Evolutionary conservation across 768 basidiomycete genomes (phyloP).

Genomic region (Tubosaeta sp.): DNA sequence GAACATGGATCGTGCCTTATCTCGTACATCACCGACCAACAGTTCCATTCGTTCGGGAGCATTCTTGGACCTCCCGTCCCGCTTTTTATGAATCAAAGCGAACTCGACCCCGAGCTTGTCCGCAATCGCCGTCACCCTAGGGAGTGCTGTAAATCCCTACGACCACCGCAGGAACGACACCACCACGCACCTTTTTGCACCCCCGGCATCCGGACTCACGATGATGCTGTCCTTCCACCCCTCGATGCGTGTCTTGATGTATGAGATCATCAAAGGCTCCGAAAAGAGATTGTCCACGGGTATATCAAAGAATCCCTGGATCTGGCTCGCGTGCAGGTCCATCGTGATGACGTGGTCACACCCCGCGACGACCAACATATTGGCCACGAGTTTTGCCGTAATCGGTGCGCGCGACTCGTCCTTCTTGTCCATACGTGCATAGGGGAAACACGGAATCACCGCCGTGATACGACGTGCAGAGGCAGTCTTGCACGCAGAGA

Average conservation of each 20-base stretch:
- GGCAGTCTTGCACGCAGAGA: slow-evolving; percentile 96
- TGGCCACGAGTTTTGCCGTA: slow-evolving; percentile 96
- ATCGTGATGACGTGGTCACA: slow-evolving; percentile 99
- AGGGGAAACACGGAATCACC: slow-evolving; percentile 97
- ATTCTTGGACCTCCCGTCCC: slow-evolving; percentile 60
- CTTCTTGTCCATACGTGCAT: slow-evolving; percentile 97
- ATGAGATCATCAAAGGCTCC: slow-evolving; percentile 91
- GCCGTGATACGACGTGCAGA: slow-evolving; percentile 95
- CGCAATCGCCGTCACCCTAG: slow-evolving; percentile 87
- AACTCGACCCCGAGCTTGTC: slow-evolving; percentile 95
- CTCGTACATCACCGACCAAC: slow-evolving; percentile 89
- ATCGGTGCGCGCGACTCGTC: slow-evolving; percentile 95
- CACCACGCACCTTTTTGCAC: slow-evolving; percentile 87
- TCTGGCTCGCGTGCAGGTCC: slow-evolving; percentile 96
- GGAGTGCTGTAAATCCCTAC: slow-evolving; percentile 3
- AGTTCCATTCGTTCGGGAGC: slow-evolving; percentile 86
- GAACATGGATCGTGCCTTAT: slow-evolving; percentile 52
- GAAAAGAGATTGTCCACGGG: slow-evolving; percentile 97
- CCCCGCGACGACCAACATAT: slow-evolving; percentile 95
- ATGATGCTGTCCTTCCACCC: slow-evolving; percentile 88
- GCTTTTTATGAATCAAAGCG: slow-evolving; percentile 90
- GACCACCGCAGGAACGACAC: neutral
- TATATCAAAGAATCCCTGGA: slow-evolving; percentile 98
- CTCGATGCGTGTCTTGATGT: slow-evolving; percentile 82
- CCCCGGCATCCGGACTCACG: slow-evolving; percentile 96